Percentiles rank a stretch among this genome's conserved stretches.
These are phyloP conservation scores for Ailanthus altissimus DNA, from an alignment of 345 rosid genomes.

Conservation along the genomic window DNA sequence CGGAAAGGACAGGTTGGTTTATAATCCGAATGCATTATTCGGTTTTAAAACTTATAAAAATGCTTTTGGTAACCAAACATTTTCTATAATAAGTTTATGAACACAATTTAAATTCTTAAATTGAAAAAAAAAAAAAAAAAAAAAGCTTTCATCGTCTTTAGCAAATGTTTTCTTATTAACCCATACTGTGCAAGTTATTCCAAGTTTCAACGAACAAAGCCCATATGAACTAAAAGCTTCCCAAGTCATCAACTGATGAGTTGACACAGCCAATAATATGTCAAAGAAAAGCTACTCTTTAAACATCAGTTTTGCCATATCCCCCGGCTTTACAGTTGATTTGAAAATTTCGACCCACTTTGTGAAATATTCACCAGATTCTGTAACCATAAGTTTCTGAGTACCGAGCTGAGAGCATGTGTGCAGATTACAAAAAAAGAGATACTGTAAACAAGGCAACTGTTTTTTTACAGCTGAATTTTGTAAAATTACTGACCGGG, in stretches of 20 bases:
- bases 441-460: neutral
- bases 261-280: neutral
- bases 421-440: constrained; percentile 19
- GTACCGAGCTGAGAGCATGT: constrained; percentile 12
- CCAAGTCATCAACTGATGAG: neutral
- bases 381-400: constrained; percentile 12
- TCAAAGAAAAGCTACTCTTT: constrained; percentile 7
- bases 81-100: too few relatives aligned
- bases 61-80: neutral
- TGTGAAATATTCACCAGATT: constrained; percentile 30
- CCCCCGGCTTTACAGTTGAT: constrained; percentile 22
- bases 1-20: too few relatives aligned
- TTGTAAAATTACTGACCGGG: constrained; percentile 14
- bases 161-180: too few relatives aligned
- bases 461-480: constrained; percentile 31
- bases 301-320: constrained; percentile 27
- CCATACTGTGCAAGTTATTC: too few relatives aligned
- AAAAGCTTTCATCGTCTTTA: too few relatives aligned
- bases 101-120: too few relatives aligned
- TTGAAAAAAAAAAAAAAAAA: too few relatives aligned
- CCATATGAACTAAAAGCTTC: neutral
- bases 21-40: too few relatives aligned
- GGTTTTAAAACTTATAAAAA: too few relatives aligned
- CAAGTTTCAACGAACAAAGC: too few relatives aligned
- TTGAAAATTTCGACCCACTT: constrained; percentile 13